A percentile compares a stretch with the other conserved stretches of the same genome.
phyloP scores from a whole-genome alignment of 2,329 filamentous ascomycete species.

The Tolypocladium ovalisporum region DNA sequence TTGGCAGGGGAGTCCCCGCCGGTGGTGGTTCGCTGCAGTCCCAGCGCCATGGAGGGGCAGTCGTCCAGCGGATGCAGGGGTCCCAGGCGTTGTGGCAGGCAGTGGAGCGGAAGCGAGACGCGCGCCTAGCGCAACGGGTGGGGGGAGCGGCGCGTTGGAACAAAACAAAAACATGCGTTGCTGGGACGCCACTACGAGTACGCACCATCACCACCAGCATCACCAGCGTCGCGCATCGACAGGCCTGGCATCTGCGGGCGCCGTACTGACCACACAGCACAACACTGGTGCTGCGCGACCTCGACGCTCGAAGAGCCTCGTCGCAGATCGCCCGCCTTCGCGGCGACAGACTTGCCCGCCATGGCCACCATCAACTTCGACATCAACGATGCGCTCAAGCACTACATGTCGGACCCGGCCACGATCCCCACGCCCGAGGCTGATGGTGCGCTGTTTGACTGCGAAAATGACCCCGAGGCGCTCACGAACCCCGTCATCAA shows the following conservation, averaged over 20 bases:
- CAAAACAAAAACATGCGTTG: slow-evolving; percentile 22
- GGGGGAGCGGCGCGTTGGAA: slow-evolving; percentile 15
- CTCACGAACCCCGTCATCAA: slow-evolving; percentile 73
- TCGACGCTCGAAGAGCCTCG: too few relatives aligned
- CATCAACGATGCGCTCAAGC: slow-evolving; percentile 91
- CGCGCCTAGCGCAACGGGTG: slow-evolving; percentile 6
- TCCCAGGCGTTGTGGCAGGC: background rate
- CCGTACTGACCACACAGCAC: background rate
- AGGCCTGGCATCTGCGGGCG: background rate
- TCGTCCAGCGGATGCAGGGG: slow-evolving; percentile 10
- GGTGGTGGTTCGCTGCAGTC: background rate
- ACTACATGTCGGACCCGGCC: slow-evolving; percentile 88
- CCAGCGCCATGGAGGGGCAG: background rate
- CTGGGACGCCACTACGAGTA: slow-evolving; percentile 6
- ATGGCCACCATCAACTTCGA: slow-evolving; percentile 81
- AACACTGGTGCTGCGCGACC: background rate
- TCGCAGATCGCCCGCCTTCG: slow-evolving; percentile 6
- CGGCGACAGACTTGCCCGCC: slow-evolving; percentile 18
- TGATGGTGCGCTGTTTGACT: slow-evolving; percentile 71
- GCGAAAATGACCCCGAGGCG: slow-evolving; percentile 82
- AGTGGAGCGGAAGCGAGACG: background rate
- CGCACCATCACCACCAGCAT: slow-evolving; percentile 1
- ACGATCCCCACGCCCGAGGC: slow-evolving; percentile 79
- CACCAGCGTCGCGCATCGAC: slow-evolving; percentile 3
- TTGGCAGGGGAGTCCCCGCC: background rate